Evolutionary conservation across 192 early-diverging fungal genomes (phyloP), one percentile per base, ranked within the genome.

Genomic region (Rhizophagus sp.): DNA sequence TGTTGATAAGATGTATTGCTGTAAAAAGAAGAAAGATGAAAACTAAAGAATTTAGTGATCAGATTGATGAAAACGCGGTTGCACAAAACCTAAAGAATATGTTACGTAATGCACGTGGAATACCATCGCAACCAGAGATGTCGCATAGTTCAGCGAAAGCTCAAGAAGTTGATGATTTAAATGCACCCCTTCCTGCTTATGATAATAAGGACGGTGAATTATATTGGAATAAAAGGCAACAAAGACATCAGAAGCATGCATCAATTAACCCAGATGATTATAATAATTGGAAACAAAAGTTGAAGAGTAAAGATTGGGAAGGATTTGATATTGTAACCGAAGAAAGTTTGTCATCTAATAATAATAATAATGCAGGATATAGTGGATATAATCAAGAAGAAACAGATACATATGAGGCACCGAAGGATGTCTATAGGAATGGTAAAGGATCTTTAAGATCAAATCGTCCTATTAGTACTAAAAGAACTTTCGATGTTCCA

Each of bases 1-100:
- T 70, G 8, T 39, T 79, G 3, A 50, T 79, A 19, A 50, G 78
- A 52, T 79, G n/a, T 71, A 24, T 13, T 34, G 78, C 78, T 3
- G 33, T 79, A 19, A 79, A 62, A 15, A 49, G 49, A 62, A 41
- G 78, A 27, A 34, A 34, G 27, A 25, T 30, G 22, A 69, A 79
- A 62, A 79, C 68, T 3, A 27, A 70, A 17, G 44, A 70, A 62
- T 79, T 79, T 36, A n/a, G 27, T 2, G 78, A 79, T 1, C 47
- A 69, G 50, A 3, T 79, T 7, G 78, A 79, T 62, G 66, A 57
- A 39, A 52, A 70, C 17, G 2, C 9, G 0, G 78, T 79, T 13
- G 27, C 5, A 2, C 34, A 57, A 50, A 24, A 79, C 17, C n/a
- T 79, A 50, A 68, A 34, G 11, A 49, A 62, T 52, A 24, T 19